Conservation (phyloP, 169 alveolate species). For the Babesia gibsoni region DNA sequence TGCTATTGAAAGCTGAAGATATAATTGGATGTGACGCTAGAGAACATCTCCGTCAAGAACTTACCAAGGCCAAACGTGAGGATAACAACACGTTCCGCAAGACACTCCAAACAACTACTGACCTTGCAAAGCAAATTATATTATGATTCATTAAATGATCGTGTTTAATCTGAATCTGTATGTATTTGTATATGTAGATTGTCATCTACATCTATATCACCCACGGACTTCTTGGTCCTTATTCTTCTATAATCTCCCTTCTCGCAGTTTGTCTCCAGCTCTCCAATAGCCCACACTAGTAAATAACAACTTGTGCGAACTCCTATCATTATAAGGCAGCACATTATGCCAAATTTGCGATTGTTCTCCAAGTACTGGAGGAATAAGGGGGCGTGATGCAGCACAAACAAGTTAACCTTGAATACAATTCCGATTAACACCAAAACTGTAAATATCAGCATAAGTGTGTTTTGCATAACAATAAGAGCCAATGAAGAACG, state of each 20-base stretch:
- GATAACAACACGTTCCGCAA: slow-evolving; percentile 16
- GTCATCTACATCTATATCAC: neutral
- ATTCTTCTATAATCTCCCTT: neutral
- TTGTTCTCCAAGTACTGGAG: neutral
- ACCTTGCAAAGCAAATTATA: neutral
- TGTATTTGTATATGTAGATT: neutral
- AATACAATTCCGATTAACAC: neutral
- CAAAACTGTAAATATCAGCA: slow-evolving; percentile 1
- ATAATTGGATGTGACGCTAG: slow-evolving; percentile 9
- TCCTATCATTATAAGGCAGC: neutral
- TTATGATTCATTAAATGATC: neutral
- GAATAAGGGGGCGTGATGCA: slow-evolving; percentile 1
- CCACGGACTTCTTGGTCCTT: neutral
- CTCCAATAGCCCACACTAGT: slow-evolving; percentile 5
- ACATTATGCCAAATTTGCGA: neutral
- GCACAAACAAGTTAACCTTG: neutral
- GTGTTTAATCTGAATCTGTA: neutral
- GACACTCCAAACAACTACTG: slow-evolving; percentile 9
- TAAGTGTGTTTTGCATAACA: neutral
- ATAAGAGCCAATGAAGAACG: neutral
- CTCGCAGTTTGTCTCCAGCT: neutral
- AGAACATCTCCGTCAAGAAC: slow-evolving; percentile 26
- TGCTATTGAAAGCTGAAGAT: slow-evolving; percentile 31
- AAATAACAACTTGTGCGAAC: slow-evolving; percentile 7
- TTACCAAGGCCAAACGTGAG: slow-evolving; percentile 8